Evolutionary conservation across 768 basidiomycete species (phyloP), one percentile per base, ranked within the genome.

Genomic region (Podaxis rugospora): DNA sequence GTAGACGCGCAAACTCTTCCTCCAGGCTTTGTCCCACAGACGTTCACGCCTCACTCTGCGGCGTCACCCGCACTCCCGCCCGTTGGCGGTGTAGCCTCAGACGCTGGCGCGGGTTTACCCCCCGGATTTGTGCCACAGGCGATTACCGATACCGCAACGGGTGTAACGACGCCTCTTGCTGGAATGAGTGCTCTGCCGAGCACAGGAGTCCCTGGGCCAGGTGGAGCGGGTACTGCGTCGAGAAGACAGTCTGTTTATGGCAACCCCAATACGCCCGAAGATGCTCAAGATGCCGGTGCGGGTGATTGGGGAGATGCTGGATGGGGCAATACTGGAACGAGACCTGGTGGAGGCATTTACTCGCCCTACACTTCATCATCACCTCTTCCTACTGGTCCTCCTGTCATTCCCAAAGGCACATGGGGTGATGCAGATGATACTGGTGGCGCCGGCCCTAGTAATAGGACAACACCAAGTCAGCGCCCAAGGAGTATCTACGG

Each of bases 401-500:
- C 59, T 7, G 59, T 60, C 16, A 60, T 60, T 14, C 59, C 59
- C 9, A 51, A 25, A 14, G 18, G 13, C 5, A 25, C 23, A 23
- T 54, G 16, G 44, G 56, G 25, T 5, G 55, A 47, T 3, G 32
- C 21, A 37, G 37, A 54, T 16, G 53, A 49, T 13, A 18, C 3
- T 47, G 13, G 44, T 23, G 37, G 39, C 10, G 32, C n/a, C n/a
- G 10, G 4, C 16, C 35, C 18, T 10, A 27, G 55, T 2, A 44
- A 27, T 35, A 23, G 40, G 27, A 35, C 11, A 3, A 60, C 59
- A 5, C 59, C 59, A 18, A 32, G 51, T 21, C 32, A 35, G 23
- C n/a, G 46, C 3, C 46, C 57, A 5, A 60, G 51, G 51, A 53
- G 59, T 25, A 53, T 53, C n/a, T 60, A 60, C 53, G 57, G 57